Conservation (phyloP, 768 basidiomycete genomes). For the Peribolospora baueri region DNA sequence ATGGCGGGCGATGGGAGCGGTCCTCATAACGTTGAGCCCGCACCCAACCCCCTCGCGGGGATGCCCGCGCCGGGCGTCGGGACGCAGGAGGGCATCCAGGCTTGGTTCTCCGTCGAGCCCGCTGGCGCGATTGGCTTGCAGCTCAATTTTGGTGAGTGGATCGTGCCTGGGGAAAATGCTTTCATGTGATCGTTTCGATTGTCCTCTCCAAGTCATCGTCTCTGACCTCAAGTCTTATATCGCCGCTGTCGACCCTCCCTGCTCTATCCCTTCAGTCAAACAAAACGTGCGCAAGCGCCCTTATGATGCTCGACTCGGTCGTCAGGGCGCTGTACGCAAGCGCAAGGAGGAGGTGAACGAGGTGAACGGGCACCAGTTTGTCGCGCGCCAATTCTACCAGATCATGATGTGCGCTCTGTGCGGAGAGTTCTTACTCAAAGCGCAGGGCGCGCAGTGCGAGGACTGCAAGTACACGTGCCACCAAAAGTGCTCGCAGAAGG, state of each 20-base stretch:
- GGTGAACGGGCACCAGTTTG: slow-evolving; percentile 98
- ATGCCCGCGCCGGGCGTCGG: background rate
- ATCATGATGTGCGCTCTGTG: slow-evolving; percentile 97
- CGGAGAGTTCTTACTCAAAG: slow-evolving; percentile 89
- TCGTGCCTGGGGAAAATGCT: slow-evolving; percentile 17
- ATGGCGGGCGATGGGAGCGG: background rate
- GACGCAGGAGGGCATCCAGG: slow-evolving; percentile 57
- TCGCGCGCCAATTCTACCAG: slow-evolving; percentile 77
- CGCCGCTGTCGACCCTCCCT: background rate
- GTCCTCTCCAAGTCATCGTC: background rate
- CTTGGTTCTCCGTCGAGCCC: slow-evolving; percentile 93
- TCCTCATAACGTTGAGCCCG: slow-evolving; percentile 22
- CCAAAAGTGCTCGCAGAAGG: slow-evolving; percentile 96
- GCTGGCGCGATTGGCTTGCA: slow-evolving; percentile 74
- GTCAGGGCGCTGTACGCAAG: slow-evolving; percentile 92
- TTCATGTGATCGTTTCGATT: background rate
- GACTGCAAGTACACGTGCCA: slow-evolving; percentile 98
- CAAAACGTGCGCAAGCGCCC: slow-evolving; percentile 91
- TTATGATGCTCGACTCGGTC: slow-evolving; percentile 73
- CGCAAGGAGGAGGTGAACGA: slow-evolving; percentile 95
- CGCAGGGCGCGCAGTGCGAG: slow-evolving; percentile 81
- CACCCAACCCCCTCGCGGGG: slow-evolving; percentile 7
- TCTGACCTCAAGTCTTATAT: background rate
- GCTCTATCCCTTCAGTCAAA: slow-evolving; percentile 41
- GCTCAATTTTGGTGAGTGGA: slow-evolving; percentile 55